Conservation (phyloP, 2,329 filamentous ascomycete species). For the Exophiala spinifera region DNA sequence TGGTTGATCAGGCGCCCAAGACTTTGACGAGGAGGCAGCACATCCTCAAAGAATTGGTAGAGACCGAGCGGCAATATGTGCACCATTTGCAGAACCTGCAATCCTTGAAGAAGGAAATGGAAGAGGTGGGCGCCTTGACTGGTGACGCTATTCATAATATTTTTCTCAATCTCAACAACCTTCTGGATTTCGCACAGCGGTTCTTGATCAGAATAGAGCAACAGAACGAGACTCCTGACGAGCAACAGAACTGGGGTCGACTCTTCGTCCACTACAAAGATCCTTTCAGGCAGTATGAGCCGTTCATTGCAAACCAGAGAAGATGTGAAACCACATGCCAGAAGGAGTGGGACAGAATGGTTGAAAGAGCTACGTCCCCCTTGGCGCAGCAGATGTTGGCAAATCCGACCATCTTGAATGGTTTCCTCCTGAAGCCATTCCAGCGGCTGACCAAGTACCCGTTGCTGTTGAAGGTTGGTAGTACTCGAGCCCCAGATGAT, state of each 20-base stretch:
- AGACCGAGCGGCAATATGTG: slow-evolving; percentile 95
- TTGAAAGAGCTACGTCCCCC: slow-evolving; percentile 63
- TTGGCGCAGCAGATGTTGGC: slow-evolving; percentile 71
- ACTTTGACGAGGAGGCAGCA: slow-evolving; percentile 76
- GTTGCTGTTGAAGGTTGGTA: slow-evolving; percentile 72
- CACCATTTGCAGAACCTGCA: slow-evolving; percentile 94
- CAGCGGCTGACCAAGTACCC: slow-evolving; percentile 94
- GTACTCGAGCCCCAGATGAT: neutral
- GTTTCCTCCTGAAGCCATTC: slow-evolving; percentile 94
- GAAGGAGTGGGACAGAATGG: slow-evolving; percentile 82
- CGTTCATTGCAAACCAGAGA: slow-evolving; percentile 94
- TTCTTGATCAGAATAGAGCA: slow-evolving; percentile 96
- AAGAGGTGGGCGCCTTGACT: slow-evolving; percentile 81
- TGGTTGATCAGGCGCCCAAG: slow-evolving; percentile 20
- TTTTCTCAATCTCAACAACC: slow-evolving; percentile 91
- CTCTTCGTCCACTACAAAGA: slow-evolving; percentile 83
- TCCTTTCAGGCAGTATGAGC: slow-evolving; percentile 87
- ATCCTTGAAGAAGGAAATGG: slow-evolving; percentile 82
- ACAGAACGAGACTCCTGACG: slow-evolving; percentile 76
- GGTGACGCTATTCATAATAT: slow-evolving; percentile 92
- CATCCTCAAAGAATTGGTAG: slow-evolving; percentile 85
- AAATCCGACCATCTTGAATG: slow-evolving; percentile 81
- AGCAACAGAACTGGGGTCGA: slow-evolving; percentile 88
- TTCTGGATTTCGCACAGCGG: slow-evolving; percentile 90
- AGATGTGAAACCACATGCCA: slow-evolving; percentile 83